Conservation (phyloP, 1,284 basidiomycete species). For the Trametes sp. region DNA sequence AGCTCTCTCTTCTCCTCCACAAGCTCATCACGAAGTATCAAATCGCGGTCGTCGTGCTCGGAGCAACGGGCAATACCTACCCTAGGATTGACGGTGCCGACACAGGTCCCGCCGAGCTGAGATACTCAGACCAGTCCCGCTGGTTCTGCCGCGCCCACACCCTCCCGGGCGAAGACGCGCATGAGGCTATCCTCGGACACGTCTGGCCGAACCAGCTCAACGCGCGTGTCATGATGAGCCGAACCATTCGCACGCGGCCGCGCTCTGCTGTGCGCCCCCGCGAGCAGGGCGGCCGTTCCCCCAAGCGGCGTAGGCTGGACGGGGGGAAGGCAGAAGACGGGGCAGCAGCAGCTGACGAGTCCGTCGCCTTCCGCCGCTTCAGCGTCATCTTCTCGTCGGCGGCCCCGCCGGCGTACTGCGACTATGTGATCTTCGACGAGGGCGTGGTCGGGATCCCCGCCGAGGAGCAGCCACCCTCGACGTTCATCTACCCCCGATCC, state of each 20-base stretch:
- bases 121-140: slow-evolving; percentile 78
- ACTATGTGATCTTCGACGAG: slow-evolving; percentile 72
- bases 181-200: slow-evolving; percentile 86
- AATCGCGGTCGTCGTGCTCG: slow-evolving; percentile 83
- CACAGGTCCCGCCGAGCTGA: slow-evolving; percentile 46
- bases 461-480: slow-evolving; percentile 27
- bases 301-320: slow-evolving; percentile 43
- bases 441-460: slow-evolving; percentile 54
- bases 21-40: slow-evolving; percentile 65
- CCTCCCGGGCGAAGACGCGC: slow-evolving; percentile 61
- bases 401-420: slow-evolving; percentile 62
- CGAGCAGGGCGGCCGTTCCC: not conserved
- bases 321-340: not conserved
- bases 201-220: slow-evolving; percentile 94
- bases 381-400: slow-evolving; percentile 81
- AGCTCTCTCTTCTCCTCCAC: slow-evolving; percentile 74
- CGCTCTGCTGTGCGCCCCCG: slow-evolving; percentile 15
- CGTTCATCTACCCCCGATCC: slow-evolving; percentile 14
- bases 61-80: slow-evolving; percentile 86
- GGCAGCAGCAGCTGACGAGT: slow-evolving; percentile 42
- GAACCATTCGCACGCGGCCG: slow-evolving; percentile 74
- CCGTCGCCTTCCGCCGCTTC: slow-evolving; percentile 64
- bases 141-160: slow-evolving; percentile 77
- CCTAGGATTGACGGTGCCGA: slow-evolving; percentile 42
- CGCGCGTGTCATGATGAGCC: slow-evolving; percentile 79